Base-by-base conservation (phyloP, 208 protist genomes). In the Trypanosoma brucei region DNA sequence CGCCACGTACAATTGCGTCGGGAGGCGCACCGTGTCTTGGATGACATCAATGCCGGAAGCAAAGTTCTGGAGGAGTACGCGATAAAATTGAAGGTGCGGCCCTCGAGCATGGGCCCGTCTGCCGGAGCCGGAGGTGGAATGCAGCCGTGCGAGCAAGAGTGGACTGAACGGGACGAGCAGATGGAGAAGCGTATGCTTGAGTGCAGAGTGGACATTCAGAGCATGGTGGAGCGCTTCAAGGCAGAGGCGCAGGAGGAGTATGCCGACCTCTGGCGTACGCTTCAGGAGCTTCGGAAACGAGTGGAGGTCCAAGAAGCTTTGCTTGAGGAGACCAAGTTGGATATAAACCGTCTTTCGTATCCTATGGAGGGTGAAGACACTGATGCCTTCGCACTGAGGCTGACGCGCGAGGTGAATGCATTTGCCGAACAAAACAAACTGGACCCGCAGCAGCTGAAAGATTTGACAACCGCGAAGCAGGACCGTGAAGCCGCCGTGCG, bases 311-410 rank as follows among this genome's bases (percentile, higher is more conserved):
- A 94, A 57, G 66, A 62, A 13, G 54, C 38, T 2, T 72, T 85
- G n/a, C 65, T 89, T 45, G 44, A 66, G 11, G 62, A 72, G 48
- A 86, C 86, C 37, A 39, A 40, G 0, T 70, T 58, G 31, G 88
- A 94, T 59, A 57, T 88, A 5, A 55, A 78, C 36, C 74, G 79
- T 57, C 70, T 94, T 11, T 86, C 84, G 33, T 55, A 73, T 14
- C 78, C 77, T 5, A 61, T 59, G 14, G 60, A 46, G 13, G 77
- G 65, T 34, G 64, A 55, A 3, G 61, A 72, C 1, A 38, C 75
- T 46, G 82, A 91, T 53, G 69, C 77, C 59, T 94, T 79, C 72
- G 88, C 88, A 22, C 54, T 89, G 22, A 45, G 77, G 56, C 83
- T 94, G 40, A 94, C 88, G 7, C 30, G 49, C 8, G 79, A 91